A percentile compares a stretch with the other conserved stretches of the same genome.
Evolutionary conservation across 1,284 basidiomycete genomes (phyloP).

Genomic region (Cutaneotrichosporon spelunceum): DNA sequence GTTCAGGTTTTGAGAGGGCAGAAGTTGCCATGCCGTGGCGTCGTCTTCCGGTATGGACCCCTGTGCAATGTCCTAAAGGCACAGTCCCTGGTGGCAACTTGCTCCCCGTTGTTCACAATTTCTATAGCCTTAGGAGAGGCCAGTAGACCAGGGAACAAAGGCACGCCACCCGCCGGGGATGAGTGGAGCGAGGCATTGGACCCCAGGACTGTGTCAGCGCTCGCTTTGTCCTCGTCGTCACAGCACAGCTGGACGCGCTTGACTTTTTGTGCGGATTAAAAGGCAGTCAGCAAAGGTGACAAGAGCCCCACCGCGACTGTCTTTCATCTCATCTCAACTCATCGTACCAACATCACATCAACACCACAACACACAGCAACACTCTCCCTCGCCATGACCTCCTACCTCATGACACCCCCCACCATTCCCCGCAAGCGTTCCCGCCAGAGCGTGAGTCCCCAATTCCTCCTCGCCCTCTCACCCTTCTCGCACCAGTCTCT

Average conservation of each 20-base stretch:
- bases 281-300: not conserved
- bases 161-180: not conserved
- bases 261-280: not conserved
- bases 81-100: not conserved
- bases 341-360: not conserved
- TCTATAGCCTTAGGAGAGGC: not conserved
- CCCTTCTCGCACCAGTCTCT: not conserved
- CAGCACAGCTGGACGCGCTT: not conserved
- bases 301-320: slow-evolving; percentile 4
- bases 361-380: not conserved
- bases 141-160: not conserved
- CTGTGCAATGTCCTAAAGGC: not conserved
- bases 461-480: not conserved
- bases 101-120: not conserved
- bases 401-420: slow-evolving; percentile 6
- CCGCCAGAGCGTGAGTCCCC: not conserved
- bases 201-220: not conserved
- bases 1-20: not conserved
- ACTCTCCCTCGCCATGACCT: not conserved
- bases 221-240: slow-evolving; percentile 1
- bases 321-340: slow-evolving; percentile 7
- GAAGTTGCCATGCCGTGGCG: not conserved
- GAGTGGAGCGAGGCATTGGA: not conserved
- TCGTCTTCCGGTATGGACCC: not conserved
- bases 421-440: slow-evolving; percentile 9